Conservation (phyloP, 2,329 filamentous ascomycete species). For the Penicillium janthinellum region DNA sequence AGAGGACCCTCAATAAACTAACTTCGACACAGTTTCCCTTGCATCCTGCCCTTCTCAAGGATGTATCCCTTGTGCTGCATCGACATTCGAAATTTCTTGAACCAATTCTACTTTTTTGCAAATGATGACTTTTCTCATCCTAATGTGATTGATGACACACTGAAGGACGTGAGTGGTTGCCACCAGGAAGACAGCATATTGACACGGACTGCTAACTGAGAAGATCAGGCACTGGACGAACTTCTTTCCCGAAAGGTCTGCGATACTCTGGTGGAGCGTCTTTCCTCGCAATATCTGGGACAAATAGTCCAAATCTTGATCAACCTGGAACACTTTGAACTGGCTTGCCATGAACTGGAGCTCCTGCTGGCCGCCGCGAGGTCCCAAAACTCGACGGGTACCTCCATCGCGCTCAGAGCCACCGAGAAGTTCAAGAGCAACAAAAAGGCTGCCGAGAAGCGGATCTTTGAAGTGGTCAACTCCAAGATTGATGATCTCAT, state of each 20-base stretch:
- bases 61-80: constrained; percentile 99
- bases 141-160: constrained; percentile 84
- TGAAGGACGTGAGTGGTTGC: constrained; percentile 66
- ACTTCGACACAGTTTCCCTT: constrained; percentile 69
- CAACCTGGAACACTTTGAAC: constrained; percentile 96
- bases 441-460: constrained; percentile 94
- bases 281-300: constrained; percentile 90
- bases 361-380: constrained; percentile 80
- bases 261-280: constrained; percentile 80
- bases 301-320: constrained; percentile 99
- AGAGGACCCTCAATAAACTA: neutral
- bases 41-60: constrained; percentile 94
- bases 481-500: constrained; percentile 98
- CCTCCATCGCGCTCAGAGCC: constrained; percentile 75
- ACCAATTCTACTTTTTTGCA: constrained; percentile 97
- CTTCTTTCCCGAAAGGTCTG: constrained; percentile 93
- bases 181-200: neutral
- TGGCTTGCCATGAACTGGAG: constrained; percentile 86
- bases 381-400: constrained; percentile 75
- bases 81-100: constrained; percentile 94
- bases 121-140: constrained; percentile 95
- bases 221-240: constrained; percentile 77
- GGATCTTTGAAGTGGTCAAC: constrained; percentile 97
- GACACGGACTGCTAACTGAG: neutral
- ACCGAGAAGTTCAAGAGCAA: constrained; percentile 85